phyloP scores from a whole-genome alignment of 2,329 filamentous ascomycete genomes.

The Nemania abortiva region DNA sequence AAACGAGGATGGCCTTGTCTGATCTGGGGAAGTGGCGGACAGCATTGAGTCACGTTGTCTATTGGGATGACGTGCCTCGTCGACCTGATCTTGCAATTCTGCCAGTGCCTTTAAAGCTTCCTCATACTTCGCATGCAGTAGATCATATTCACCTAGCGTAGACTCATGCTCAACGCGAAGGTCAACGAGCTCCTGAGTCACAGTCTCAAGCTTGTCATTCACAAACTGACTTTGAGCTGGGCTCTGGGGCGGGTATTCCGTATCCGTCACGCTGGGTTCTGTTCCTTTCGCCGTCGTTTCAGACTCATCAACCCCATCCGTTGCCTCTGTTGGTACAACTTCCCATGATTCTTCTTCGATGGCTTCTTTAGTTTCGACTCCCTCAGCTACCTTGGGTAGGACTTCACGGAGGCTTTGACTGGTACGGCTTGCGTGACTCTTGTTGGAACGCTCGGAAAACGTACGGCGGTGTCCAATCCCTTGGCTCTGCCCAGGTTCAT shows the following conservation, averaged over 20 bases:
- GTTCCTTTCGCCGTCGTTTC: constrained; percentile 34
- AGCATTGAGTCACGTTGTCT: constrained; percentile 67
- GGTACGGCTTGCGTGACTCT: constrained; percentile 66
- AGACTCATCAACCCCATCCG: constrained; percentile 25
- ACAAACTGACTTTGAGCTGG: constrained; percentile 87
- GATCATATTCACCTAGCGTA: constrained; percentile 83
- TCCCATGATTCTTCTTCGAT: constrained; percentile 50
- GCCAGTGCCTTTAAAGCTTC: constrained; percentile 84
- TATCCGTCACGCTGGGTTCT: constrained; percentile 25
- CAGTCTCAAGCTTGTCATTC: constrained; percentile 89
- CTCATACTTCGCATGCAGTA: constrained; percentile 89
- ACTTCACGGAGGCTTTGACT: constrained; percentile 64
- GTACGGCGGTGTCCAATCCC: constrained; percentile 60
- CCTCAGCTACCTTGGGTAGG: constrained; percentile 66
- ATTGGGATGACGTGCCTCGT: constrained; percentile 78
- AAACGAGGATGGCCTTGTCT: constrained; percentile 80
- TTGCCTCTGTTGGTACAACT: constrained; percentile 31
- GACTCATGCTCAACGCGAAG: constrained; percentile 90
- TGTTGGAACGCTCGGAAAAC: constrained; percentile 65
- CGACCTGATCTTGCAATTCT: constrained; percentile 85
- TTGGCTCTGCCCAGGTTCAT: constrained; percentile 53
- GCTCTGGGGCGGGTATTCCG: constrained; percentile 67
- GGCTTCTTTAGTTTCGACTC: constrained; percentile 39
- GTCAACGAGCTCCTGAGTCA: constrained; percentile 92
- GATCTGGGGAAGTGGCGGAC: constrained; percentile 63